Evolutionary conservation across 306 rosid species (phyloP), one percentile per base, ranked within the genome.

Genomic region (Adenanthera pavonina): DNA sequence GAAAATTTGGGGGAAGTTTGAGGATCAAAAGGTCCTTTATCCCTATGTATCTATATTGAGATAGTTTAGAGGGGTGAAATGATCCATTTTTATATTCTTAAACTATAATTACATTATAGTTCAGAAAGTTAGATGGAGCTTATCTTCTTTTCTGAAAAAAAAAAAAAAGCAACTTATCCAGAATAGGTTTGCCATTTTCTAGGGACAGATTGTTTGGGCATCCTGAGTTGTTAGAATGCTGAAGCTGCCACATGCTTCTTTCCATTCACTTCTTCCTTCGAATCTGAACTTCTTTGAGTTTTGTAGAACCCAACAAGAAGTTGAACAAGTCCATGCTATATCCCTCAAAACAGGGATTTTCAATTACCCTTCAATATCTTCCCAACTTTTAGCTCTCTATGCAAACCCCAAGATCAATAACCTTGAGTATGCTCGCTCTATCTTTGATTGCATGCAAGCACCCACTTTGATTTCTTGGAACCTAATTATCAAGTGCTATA

Each of bases 321-420:
- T 82, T 3, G 64, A 61, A 8, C 89, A 84, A 38, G 74, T 84
- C 71, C 92, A 88, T 57, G 88, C 91, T 25, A 33, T 82, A 20
- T 85, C 85, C 69, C 79, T 90, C 82, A 87, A 89, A 70, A 70
- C 86, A 17, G 88, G 89, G 54, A 74, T 52, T 66, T 81, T 90
- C 64, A 75, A 79, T 78, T 62, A 85, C 85, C 87, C 89, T 36
- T 76, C 78, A 2, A 41, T 78, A 0, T 76, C 87, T 76, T 85
- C 91, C 16, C 87, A 80, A 82, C 66, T 90, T 78, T 66, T 90
- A 3, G 59, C 86, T 40, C 91, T 89, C 74, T 88, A 90, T 80
- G 81, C 88, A 10, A 47, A 78, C 72, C 90, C 90, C 84, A 56
- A 76, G 72, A 75, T 84, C 83, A 89, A 89, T 85, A 52, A 87